Conservation (phyloP, 306 rosid genomes). For the Mimosa bimucronata region DNA sequence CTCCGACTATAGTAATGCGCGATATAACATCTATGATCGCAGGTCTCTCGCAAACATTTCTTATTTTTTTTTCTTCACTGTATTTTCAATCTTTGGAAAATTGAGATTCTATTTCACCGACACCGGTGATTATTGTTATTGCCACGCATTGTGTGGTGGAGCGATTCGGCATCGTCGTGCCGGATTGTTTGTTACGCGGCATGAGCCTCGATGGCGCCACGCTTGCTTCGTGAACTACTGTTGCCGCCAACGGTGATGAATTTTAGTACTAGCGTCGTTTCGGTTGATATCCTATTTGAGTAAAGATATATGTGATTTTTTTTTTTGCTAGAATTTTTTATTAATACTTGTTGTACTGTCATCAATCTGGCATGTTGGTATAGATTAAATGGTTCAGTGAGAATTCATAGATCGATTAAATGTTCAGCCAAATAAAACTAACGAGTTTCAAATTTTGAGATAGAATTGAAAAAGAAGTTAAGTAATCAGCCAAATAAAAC, state of each 20-base stretch:
- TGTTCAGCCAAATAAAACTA: no score
- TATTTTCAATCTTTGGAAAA: background rate
- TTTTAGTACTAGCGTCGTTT: background rate
- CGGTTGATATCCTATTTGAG: background rate
- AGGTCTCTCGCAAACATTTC: conserved; percentile 50
- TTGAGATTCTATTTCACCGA: background rate
- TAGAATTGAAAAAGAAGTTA: no score
- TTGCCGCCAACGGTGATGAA: background rate
- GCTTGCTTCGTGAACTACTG: background rate
- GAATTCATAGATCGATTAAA: no score
- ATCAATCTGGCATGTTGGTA: no score
- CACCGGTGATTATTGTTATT: background rate
- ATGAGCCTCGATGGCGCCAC: background rate
- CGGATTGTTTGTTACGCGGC: background rate
- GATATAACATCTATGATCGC: conserved; percentile 83
- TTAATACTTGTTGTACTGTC: background rate
- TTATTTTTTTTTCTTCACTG: background rate
- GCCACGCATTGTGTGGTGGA: background rate
- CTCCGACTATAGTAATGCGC: conserved; percentile 95
- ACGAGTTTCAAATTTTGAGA: no score
- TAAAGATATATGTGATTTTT: background rate
- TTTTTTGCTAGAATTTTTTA: background rate
- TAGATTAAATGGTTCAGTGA: background rate
- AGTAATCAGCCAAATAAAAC: no score
- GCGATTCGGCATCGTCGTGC: conserved; percentile 1